These are phyloP conservation scores for Erodium maritimum DNA, from an alignment of 345 rosid genomes.

Conservation along the genomic window DNA sequence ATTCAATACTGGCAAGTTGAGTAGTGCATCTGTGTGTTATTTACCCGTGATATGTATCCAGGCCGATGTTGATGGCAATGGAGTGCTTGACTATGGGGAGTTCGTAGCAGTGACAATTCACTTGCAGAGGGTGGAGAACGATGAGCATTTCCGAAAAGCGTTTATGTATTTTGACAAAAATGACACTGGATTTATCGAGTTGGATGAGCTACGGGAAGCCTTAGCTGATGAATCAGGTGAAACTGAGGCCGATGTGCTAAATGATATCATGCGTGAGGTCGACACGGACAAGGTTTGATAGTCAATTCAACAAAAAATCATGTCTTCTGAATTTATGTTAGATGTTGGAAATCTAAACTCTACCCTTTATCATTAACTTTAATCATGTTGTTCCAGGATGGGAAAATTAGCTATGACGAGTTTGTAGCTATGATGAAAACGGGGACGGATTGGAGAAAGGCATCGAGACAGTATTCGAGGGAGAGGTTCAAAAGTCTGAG, in stretches of 20 bases:
- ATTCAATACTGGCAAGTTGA: too few relatives aligned
- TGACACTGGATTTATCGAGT: conserved; percentile 67
- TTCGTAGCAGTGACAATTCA: conserved; percentile 96
- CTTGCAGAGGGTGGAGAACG: conserved; percentile 94
- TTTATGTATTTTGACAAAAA: conserved; percentile 87
- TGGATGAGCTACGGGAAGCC: conserved; percentile 62
- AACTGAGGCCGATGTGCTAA: conserved; percentile 47
- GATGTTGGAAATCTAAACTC: too few relatives aligned
- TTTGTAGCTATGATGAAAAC: conserved; percentile 97
- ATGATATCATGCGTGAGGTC: conserved; percentile 89
- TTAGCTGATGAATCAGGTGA: conserved; percentile 71
- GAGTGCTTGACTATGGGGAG: conserved; percentile 80
- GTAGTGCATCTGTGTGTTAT: neutral
- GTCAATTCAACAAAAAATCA: too few relatives aligned
- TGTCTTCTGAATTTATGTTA: too few relatives aligned
- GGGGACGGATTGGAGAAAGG: conserved; percentile 99
- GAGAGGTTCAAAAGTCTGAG: conserved; percentile 98
- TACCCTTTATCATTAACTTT: too few relatives aligned
- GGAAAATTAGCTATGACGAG: conserved; percentile 80
- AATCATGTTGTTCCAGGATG: conserved; percentile 67
- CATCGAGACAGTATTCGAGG: conserved; percentile 90
- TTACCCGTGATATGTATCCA: too few relatives aligned
- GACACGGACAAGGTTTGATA: conserved; percentile 78
- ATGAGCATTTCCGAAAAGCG: conserved; percentile 84
- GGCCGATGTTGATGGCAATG: conserved; percentile 98